Percentiles rank a stretch among this genome's conserved stretches.
These are phyloP conservation scores for Adansonia rubrostipa DNA, from an alignment of 441 rosid genomes.

Conservation along the genomic window DNA sequence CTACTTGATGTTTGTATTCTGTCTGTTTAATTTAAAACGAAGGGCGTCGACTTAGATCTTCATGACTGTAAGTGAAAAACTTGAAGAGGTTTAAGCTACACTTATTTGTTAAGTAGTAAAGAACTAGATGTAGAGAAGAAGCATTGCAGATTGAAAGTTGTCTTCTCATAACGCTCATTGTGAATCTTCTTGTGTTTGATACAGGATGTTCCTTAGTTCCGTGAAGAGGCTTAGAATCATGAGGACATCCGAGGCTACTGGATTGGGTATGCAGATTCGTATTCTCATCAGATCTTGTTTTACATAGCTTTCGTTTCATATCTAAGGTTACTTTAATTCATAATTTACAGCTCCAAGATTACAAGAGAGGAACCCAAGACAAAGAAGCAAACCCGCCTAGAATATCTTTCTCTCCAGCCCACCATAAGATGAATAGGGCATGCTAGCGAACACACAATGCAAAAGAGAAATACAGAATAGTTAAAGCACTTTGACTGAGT, in stretches of 20 bases:
- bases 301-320: no score
- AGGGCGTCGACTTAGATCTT: not conserved
- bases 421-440: constrained; percentile 23
- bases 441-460: constrained; percentile 33
- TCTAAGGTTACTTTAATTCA: constrained; percentile 12
- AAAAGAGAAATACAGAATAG: constrained; percentile 27
- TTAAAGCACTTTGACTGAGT: constrained; percentile 37
- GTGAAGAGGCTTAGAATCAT: constrained; percentile 90
- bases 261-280: constrained; percentile 52
- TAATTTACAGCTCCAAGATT: constrained; percentile 44
- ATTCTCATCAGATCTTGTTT: not conserved
- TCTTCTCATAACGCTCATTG: not conserved
- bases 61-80: not conserved
- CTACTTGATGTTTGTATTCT: not conserved
- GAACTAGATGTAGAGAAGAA: not conserved
- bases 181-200: constrained; percentile 18
- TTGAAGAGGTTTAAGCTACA: not conserved
- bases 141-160: not conserved
- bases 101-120: not conserved
- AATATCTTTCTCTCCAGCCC: not conserved
- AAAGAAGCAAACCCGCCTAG: constrained; percentile 40
- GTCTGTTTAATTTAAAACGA: not conserved
- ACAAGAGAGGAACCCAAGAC: constrained; percentile 39
- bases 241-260: constrained; percentile 82
- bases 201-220: constrained; percentile 78